phyloP scores from a whole-genome alignment of 2,329 filamentous ascomycete genomes.

The Ascochyta clinopodiicola region DNA sequence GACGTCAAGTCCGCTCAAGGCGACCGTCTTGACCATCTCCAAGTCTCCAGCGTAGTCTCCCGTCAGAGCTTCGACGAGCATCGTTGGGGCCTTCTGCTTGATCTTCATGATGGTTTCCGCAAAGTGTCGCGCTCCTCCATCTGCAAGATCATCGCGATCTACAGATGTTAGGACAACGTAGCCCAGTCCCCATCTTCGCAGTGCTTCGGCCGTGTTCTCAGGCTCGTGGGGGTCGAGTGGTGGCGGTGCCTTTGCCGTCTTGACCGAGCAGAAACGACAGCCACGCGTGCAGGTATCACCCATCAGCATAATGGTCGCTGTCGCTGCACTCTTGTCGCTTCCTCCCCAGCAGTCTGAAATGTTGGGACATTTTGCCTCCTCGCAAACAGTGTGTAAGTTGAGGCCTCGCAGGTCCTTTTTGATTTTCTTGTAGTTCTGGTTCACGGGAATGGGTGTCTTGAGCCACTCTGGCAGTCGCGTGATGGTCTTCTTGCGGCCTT shows the following conservation, averaged over 20 bases:
- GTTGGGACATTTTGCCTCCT: conserved; percentile 96
- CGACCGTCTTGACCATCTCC: conserved; percentile 86
- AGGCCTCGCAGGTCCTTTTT: conserved; percentile 91
- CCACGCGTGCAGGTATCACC: conserved; percentile 97
- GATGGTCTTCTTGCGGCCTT: conserved; percentile 68
- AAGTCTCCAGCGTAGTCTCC: conserved; percentile 86
- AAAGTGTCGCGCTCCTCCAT: conserved; percentile 88
- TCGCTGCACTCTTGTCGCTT: conserved; percentile 83
- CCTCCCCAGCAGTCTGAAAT: conserved; percentile 99
- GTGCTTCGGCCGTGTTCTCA: conserved; percentile 92
- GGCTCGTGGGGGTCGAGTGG: conserved; percentile 95
- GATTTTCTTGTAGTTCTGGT: conserved; percentile 90
- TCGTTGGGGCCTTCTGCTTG: conserved; percentile 73
- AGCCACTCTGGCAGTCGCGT: conserved; percentile 89
- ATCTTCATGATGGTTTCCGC: conserved; percentile 94
- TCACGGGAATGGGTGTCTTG: conserved; percentile 90
- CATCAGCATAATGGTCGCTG: conserved; percentile 99
- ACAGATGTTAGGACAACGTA: conserved; percentile 96
- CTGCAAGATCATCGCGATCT: conserved; percentile 88
- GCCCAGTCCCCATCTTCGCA: conserved; percentile 90
- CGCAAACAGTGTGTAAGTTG: conserved; percentile 92
- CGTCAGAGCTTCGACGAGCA: conserved; percentile 83
- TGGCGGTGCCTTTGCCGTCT: conserved; percentile 77
- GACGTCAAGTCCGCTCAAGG: conserved; percentile 87
- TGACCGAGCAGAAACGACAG: conserved; percentile 96